Evolutionary conservation across 176 grass and related monocot species (phyloP).

Genomic region (Cocos nucifera): DNA sequence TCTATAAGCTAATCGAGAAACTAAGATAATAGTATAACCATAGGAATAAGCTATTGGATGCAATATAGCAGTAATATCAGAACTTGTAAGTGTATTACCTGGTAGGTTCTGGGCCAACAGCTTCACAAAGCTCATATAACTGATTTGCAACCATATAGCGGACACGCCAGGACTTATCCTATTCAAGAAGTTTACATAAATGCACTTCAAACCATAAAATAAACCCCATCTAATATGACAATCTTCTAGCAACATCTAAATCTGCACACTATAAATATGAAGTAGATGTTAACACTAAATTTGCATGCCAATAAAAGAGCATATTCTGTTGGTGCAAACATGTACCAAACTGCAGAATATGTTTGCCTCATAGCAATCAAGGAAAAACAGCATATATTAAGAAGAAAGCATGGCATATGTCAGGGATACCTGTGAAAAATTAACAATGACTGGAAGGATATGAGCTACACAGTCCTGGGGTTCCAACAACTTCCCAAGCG

Average conservation of each 20-base stretch:
- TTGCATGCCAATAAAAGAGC: too few species aligned
- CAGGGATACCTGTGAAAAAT: constrained; percentile 67
- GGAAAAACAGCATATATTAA: too few species aligned
- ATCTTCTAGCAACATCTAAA: too few species aligned
- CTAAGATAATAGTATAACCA: too few species aligned
- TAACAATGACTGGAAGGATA: constrained; percentile 87
- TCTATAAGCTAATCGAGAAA: too few species aligned
- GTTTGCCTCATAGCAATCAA: too few species aligned
- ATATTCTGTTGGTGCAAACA: neutral
- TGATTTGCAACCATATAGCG: constrained; percentile 98
- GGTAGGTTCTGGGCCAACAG: constrained; percentile 74
- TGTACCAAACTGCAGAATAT: neutral
- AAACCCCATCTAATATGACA: too few species aligned
- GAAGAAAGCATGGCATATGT: too few species aligned
- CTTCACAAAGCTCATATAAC: constrained; percentile 86
- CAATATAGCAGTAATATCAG: neutral
- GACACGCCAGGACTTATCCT: constrained; percentile 99
- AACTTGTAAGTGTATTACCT: constrained; percentile 26
- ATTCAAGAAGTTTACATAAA: constrained; percentile 2
- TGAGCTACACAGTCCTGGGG: constrained; percentile 81
- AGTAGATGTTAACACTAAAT: too few species aligned
- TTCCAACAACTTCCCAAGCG: constrained; percentile 91
- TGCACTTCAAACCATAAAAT: too few species aligned
- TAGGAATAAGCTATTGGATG: too few species aligned
- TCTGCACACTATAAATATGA: too few species aligned